Percentiles rank a stretch among this genome's conserved stretches.
phyloP scores from a whole-genome alignment of 2,329 filamentous ascomycete genomes.

The Penicillium sp. region DNA sequence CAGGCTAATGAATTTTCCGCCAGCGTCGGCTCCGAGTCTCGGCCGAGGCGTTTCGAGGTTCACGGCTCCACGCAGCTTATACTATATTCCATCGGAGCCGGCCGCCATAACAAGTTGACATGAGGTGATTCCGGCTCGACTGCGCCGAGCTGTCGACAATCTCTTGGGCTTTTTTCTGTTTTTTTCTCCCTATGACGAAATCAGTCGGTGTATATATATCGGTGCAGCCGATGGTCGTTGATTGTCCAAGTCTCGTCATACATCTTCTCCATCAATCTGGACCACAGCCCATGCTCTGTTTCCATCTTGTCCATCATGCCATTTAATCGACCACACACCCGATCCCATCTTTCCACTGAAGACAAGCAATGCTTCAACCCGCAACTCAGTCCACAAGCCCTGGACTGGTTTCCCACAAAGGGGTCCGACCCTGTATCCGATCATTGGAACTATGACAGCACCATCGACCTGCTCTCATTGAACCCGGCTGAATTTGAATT shows the following conservation, averaged over 20 bases:
- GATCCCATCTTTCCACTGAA: slow-evolving; percentile 19
- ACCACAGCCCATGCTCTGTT: too few relatives aligned
- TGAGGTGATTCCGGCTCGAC: slow-evolving; percentile 20
- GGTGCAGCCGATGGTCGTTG: neutral
- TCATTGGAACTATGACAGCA: slow-evolving; percentile 34
- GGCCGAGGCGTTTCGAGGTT: slow-evolving; percentile 9
- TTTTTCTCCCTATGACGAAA: neutral
- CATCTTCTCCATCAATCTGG: too few relatives aligned
- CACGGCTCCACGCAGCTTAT: neutral
- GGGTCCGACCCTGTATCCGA: slow-evolving; percentile 32
- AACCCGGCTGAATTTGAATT: slow-evolving; percentile 30
- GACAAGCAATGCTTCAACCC: slow-evolving; percentile 18
- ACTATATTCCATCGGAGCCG: slow-evolving; percentile 18
- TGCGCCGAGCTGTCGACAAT: slow-evolving; percentile 8
- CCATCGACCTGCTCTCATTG: slow-evolving; percentile 32
- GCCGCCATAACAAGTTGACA: slow-evolving; percentile 8
- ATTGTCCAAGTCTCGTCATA: too few relatives aligned
- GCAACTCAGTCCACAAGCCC: slow-evolving; percentile 18
- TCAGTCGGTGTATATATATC: neutral
- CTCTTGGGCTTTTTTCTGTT: slow-evolving; percentile 5
- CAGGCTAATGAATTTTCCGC: too few relatives aligned
- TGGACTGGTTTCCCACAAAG: slow-evolving; percentile 21
- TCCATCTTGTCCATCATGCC: too few relatives aligned
- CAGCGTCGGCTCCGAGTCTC: slow-evolving; percentile 20
- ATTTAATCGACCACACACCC: too few relatives aligned